Base-by-base conservation (phyloP, 192 early-diverging fungal genomes). In the Oehlia diaphana region DNA sequence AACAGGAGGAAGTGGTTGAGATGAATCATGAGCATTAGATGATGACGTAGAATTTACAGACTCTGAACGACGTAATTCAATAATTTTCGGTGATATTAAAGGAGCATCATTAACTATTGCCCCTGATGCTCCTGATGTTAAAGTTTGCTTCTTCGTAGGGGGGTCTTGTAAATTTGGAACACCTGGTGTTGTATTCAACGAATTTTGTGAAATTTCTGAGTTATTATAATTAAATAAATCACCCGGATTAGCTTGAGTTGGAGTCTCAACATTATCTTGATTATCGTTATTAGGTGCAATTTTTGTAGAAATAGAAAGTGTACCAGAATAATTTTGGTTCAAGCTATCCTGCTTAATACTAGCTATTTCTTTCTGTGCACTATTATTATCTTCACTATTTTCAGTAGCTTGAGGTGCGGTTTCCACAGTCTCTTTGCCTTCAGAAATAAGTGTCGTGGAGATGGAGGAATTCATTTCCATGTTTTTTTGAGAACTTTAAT, bases 1-100 rank as follows among this genome's bases (percentile, higher is more conserved):
- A 19, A 16, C 12, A 16, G 16, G 12, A 6, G 16, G 14, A 21
- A 19, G 53, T 21, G 12, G 42, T 16, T 9, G 68, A 35, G 14
- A 50, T 28, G 16, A 31, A 7, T 58, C 2, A 16, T 2, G 28
- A 49, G 9, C 1, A 44, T 44, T 44, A 44, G 47, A 28, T 9
- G 28, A 62, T 58, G 53, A 58, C 53, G 53, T 58, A 50, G n/a
- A 28, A 58, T 63, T 28, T 35, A 16, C 12, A 4, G 77, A 49
- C n/a, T 69, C 77, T 0, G 77, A 78, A 53, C 67, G 64, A 69
- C 77, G 77, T 39, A 78, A 50, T 69, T 78, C 65, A 26, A 66
- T 69, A 21, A 78, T 68, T 37, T 78, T 78, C 10, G 77, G 77
- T 4, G 77, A 69, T n/a, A 78, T 35, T 42, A 69, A 12, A 21